Base-by-base conservation (phyloP, 208 protist species). In the Leishmania martiniquensis region DNA sequence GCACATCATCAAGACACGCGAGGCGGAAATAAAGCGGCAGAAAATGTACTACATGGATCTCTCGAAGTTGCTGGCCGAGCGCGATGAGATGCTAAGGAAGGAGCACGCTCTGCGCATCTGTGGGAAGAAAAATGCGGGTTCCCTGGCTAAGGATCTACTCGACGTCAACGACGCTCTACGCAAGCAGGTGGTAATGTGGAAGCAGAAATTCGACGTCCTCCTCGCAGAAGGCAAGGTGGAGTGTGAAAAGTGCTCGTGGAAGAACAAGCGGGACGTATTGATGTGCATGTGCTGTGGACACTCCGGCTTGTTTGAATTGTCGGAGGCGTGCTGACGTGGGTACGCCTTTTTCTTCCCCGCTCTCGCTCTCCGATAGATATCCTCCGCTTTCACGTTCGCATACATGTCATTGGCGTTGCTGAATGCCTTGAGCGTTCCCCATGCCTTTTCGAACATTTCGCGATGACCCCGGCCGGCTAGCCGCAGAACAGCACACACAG, bases 251-350 rank as follows among this genome's bases (percentile, higher is more conserved):
- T 94, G 92, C 73, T 85, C 67, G 25, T 95, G 90, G 89, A 78
- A 78, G 69, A 95, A 94, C 60, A 75, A 69, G 45, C 80, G 80
- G 52, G 84, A 91, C 15, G 78, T 81, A 29, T 77, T 55, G 7
- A 75, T 83, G 59, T 96, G 92, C 72, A 75, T 84, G 32, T 96
- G 92, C 83, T 94, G 92, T 66, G 90, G 89, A 0, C 84, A 92
- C 77, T 57, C 77, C 22, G 68, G 78, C 81, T 15, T 81, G 71
- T 39, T 89, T 62, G 78, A 83, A 29, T 49, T 80, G 52, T 73
- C 68, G 5, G 17, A 72, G 32, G 25, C 47, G 32, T 39, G 45
- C 13, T 72, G 68, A 72, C 29, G 65, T 22, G 6, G 15, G 15
- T 0, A 25, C 32, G 20, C 22, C 15, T 51, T 67, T 68, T 68